Evolutionary conservation across 495 filamentous ascomycete species (phyloP), one percentile per base, ranked within the genome.

Genomic region (Xylaria longipes): DNA sequence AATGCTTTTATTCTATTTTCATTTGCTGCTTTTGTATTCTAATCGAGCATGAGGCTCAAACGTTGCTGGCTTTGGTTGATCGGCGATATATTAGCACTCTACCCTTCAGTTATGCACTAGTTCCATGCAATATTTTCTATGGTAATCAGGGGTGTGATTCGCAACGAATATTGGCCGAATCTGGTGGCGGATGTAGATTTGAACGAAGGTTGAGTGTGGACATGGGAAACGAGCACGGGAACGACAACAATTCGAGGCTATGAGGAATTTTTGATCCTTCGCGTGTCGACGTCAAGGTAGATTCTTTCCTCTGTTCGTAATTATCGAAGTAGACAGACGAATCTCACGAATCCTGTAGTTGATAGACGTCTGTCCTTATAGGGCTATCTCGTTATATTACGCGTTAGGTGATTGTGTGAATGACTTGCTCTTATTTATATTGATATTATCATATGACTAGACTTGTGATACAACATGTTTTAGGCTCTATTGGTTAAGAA

Each of bases 1-100:
- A 14, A 54, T 50, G 31, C n/a, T 65, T 48, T 31, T 58, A 50
- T 60, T 65, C 11, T 37, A 20, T 71, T 60, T 66, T 33, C 50
- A 37, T 65, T 66, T 48, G 50, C 48, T 57, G 7, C 50, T 50
- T 58, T 41, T 66, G 69, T 71, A 71, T 50, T 71, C 60, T 71
- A 71, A 66, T 66, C 12, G 35, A 43, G 50, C 56, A 33, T 27
- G 25, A 71, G 35, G 17, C 58, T 71, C 52, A 14, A 71, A 46
- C 15, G 33, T 46, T 57, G 69, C 62, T 66, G 48, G 50, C 52
- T 71, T 65, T 66, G 20, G 50, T 66, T 58, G 37, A 65, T 48
- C 25, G 14, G 35, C 37, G 63, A 65, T 50, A 43, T 70, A 64
- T 64, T 65, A 35, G 41, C 69, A 50, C 50, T 50, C 39, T 66